phyloP scores from a whole-genome alignment of 23 red algal genomes.

The Gracilaria gracilis region DNA sequence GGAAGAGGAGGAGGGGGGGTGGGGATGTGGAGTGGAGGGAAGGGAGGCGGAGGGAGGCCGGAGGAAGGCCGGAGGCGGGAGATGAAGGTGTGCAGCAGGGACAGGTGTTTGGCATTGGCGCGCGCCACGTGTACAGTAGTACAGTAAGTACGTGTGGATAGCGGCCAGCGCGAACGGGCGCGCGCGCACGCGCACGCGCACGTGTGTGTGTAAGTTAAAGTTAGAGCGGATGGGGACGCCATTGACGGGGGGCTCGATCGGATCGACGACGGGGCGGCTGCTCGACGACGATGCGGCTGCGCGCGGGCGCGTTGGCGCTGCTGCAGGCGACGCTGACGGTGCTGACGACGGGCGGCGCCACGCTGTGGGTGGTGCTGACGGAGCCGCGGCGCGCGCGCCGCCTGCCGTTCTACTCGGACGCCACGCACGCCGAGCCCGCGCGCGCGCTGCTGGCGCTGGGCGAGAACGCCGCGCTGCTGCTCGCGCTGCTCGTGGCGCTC shows the following conservation, averaged over 20 bases:
- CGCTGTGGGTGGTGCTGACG: background rate
- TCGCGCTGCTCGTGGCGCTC: background rate
- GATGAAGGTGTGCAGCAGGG: background rate
- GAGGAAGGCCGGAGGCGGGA: background rate
- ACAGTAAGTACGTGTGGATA: too few relatives aligned
- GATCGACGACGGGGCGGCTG: too few relatives aligned
- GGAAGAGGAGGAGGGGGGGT: background rate
- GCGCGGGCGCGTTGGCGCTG: background rate
- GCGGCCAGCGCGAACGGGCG: background rate
- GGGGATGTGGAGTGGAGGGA: background rate
- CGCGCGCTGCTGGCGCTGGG: conserved; percentile 15
- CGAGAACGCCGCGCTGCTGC: conserved; percentile 19
- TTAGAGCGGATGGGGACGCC: background rate
- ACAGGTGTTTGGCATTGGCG: background rate
- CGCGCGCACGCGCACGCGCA: background rate
- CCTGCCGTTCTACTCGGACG: conserved; percentile 28
- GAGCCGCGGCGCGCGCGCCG: background rate
- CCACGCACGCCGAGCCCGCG: conserved; percentile 3
- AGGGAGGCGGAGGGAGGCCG: background rate
- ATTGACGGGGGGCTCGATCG: background rate
- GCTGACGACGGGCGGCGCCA: background rate
- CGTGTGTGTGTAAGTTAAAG: background rate
- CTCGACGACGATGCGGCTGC: background rate
- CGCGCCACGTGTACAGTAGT: background rate
- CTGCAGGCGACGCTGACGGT: background rate